Conservation (phyloP, 2,329 filamentous ascomycete species). For the Lecanicillium sp. region DNA sequence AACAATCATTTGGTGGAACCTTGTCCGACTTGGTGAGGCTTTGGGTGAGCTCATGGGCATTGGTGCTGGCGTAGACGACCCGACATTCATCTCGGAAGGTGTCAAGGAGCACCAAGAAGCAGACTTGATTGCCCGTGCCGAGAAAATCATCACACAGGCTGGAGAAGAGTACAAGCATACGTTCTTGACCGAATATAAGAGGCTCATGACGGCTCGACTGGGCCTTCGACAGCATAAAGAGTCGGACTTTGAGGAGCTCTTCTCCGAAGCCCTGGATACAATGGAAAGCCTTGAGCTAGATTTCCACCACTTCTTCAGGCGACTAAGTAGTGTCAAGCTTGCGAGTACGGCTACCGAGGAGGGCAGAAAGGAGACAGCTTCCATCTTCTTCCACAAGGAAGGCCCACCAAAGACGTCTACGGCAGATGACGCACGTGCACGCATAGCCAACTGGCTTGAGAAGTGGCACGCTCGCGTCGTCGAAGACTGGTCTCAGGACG, state of each 20-base stretch:
- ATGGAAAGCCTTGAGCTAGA: slow-evolving; percentile 79
- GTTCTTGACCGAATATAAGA: slow-evolving; percentile 85
- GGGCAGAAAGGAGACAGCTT: slow-evolving; percentile 53
- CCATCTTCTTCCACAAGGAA: slow-evolving; percentile 73
- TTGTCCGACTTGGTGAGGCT: slow-evolving; percentile 83
- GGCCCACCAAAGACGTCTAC: slow-evolving; percentile 51
- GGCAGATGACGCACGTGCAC: slow-evolving; percentile 56
- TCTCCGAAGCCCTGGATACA: slow-evolving; percentile 74
- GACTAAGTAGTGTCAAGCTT: slow-evolving; percentile 58
- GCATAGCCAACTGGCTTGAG: slow-evolving; percentile 73
- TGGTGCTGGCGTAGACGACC: slow-evolving; percentile 62
- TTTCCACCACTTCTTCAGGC: slow-evolving; percentile 90
- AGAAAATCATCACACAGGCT: slow-evolving; percentile 70
- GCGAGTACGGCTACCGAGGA: slow-evolving; percentile 58
- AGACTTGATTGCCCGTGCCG: slow-evolving; percentile 69
- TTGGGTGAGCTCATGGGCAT: slow-evolving; percentile 82
- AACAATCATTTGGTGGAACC: slow-evolving; percentile 97
- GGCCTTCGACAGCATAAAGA: slow-evolving; percentile 65
- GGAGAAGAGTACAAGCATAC: slow-evolving; percentile 85
- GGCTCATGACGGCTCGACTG: slow-evolving; percentile 70
- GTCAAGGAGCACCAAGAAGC: slow-evolving; percentile 55
- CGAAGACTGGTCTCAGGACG: slow-evolving; percentile 65
- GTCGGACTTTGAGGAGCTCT: slow-evolving; percentile 71
- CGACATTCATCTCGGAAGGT: slow-evolving; percentile 64
- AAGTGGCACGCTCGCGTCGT: slow-evolving; percentile 64